Percentiles rank a stretch among this genome's conserved stretches.
Evolutionary conservation across 1,284 basidiomycete genomes (phyloP).

Genomic region (Mycena citricolor): DNA sequence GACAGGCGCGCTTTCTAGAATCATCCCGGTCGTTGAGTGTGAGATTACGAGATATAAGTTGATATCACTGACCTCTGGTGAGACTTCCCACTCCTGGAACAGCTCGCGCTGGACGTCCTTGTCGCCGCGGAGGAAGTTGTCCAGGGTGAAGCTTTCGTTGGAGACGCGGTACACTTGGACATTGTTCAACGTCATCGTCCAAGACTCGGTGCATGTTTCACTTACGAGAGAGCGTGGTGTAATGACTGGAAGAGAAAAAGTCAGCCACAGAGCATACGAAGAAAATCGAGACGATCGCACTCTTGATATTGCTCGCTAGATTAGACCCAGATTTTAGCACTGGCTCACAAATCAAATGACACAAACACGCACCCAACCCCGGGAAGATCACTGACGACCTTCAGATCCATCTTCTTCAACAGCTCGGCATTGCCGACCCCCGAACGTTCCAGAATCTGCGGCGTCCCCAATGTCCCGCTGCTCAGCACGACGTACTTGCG

Average conservation of each 20-base stretch:
- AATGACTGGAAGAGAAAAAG: conserved; percentile 39
- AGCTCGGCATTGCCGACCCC: conserved; percentile 59
- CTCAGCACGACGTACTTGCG: conserved; percentile 66
- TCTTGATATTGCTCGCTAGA: conserved; percentile 68
- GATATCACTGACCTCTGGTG: conserved; percentile 41
- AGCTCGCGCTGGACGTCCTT: conserved; percentile 56
- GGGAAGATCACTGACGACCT: conserved; percentile 66
- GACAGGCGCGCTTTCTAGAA: conserved; percentile 60
- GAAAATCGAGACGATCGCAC: conserved; percentile 10
- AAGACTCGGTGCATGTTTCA: background rate
- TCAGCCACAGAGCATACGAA: background rate
- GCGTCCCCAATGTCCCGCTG: conserved; percentile 66
- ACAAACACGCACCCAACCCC: conserved; percentile 57
- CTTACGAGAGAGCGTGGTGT: conserved; percentile 64
- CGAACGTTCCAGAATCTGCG: conserved; percentile 71
- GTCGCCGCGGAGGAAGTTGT: conserved; percentile 70
- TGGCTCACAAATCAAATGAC: background rate
- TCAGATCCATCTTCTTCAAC: conserved; percentile 56
- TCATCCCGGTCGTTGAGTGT: background rate
- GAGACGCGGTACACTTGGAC: conserved; percentile 63
- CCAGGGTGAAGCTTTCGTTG: conserved; percentile 60
- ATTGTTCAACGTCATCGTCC: background rate
- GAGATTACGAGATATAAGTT: background rate
- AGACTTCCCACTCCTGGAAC: conserved; percentile 67
- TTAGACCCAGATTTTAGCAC: conserved; percentile 4